These are phyloP conservation scores for Penicillium sclerotigenum DNA, from an alignment of 2,329 filamentous ascomycete genomes.

Conservation along the genomic window DNA sequence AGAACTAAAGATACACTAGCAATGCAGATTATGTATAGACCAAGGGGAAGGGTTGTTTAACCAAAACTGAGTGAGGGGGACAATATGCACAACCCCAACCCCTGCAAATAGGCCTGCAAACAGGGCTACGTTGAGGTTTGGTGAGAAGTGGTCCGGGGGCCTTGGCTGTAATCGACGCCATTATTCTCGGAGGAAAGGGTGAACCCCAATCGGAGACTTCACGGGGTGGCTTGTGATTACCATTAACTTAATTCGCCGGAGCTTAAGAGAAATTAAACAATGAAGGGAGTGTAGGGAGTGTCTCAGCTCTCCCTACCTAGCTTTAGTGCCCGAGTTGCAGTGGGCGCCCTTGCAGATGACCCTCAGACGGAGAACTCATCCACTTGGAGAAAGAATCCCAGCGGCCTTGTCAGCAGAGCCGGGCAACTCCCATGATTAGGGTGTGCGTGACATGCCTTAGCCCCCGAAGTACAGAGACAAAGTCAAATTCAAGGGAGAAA, in stretches of 20 bases:
- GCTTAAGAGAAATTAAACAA: slow-evolving; percentile 16
- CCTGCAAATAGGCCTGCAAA: background rate
- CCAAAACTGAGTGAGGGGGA: background rate
- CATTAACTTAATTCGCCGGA: slow-evolving; percentile 14
- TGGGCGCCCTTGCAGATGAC: slow-evolving; percentile 17
- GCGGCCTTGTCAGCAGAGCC: background rate
- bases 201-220: slow-evolving; percentile 3
- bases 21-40: background rate
- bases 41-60: background rate
- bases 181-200: background rate
- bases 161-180: background rate
- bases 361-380: slow-evolving; percentile 1
- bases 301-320: slow-evolving; percentile 1
- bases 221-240: background rate
- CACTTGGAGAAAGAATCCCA: background rate
- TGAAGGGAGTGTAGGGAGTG: slow-evolving; percentile 22
- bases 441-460: slow-evolving; percentile 16
- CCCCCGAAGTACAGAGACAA: background rate
- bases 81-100: background rate
- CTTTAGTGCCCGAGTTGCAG: slow-evolving; percentile 1
- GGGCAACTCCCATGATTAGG: background rate
- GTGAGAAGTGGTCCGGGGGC: background rate
- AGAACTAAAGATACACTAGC: background rate
- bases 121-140: background rate
- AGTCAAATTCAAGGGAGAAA: background rate